These are phyloP conservation scores for Torulaspora delbrueckii DNA, from an alignment of 805 yeast genomes.

Conservation along the genomic window DNA sequence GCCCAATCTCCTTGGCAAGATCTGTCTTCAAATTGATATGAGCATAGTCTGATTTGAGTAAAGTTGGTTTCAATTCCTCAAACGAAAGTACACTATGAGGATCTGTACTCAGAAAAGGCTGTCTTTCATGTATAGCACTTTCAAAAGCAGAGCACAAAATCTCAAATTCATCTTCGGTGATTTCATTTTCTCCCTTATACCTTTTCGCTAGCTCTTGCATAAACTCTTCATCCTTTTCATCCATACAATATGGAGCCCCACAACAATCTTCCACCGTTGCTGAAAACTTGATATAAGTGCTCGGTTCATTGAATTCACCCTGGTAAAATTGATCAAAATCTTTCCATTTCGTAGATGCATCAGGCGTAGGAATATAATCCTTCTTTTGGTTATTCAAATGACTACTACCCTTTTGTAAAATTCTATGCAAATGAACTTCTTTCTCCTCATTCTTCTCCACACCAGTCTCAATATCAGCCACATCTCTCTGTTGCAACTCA, in stretches of 20 bases:
- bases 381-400: constrained; percentile 40
- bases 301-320: constrained; percentile 65
- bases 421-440: constrained; percentile 91
- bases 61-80: constrained; percentile 58
- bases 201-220: constrained; percentile 35
- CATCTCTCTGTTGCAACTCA: constrained; percentile 62
- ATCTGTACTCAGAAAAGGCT: constrained; percentile 84
- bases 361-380: constrained; percentile 89
- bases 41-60: constrained; percentile 38
- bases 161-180: constrained; percentile 86
- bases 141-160: constrained; percentile 69
- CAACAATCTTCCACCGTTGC: constrained; percentile 95
- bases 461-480: constrained; percentile 91
- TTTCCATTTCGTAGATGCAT: constrained; percentile 78
- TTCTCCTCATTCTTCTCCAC: constrained; percentile 97
- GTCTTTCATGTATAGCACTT: constrained; percentile 66
- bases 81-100: constrained; percentile 69
- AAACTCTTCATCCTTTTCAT: constrained; percentile 78
- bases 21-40: constrained; percentile 53
- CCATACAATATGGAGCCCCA: constrained; percentile 84
- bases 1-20: constrained; percentile 51
- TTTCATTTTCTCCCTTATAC: constrained; percentile 21
- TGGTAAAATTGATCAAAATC: constrained; percentile 70
- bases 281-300: constrained; percentile 77
- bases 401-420: constrained; percentile 55